Conservation (phyloP, 352 stramenopile species). For the Globisporangium spiculum region DNA sequence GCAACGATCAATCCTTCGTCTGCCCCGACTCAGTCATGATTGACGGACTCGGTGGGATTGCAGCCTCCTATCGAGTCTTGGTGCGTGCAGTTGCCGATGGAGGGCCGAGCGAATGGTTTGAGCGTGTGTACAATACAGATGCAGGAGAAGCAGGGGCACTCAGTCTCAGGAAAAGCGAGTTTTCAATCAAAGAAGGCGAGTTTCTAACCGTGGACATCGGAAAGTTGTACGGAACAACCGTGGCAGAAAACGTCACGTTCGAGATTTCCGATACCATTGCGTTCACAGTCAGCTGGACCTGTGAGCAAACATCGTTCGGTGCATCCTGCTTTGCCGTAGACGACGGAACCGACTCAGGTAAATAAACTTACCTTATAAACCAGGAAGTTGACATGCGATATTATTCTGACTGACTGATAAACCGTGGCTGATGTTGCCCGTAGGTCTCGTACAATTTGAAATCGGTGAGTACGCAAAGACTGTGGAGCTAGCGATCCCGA, state of each 20-base stretch:
- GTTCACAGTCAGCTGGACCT: constrained; percentile 1
- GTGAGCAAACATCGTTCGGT: constrained; percentile 6
- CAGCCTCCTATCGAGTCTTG: constrained; percentile 20
- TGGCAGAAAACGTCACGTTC: constrained; percentile 21
- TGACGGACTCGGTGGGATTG: constrained; percentile 4
- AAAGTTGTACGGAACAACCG: constrained; percentile 26
- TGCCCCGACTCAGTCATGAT: constrained; percentile 27
- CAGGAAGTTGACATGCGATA: neutral
- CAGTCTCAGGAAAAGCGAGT: constrained; percentile 19
- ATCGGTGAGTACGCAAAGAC: constrained; percentile 26
- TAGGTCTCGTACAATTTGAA: constrained; percentile 23
- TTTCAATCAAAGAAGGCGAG: constrained; percentile 18
- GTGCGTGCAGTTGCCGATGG: constrained; percentile 27
- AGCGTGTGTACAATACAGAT: constrained; percentile 25
- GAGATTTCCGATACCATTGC: constrained; percentile 15
- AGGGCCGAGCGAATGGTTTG: constrained; percentile 31
- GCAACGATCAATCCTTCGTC: neutral
- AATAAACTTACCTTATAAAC: neutral
- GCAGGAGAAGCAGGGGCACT: constrained; percentile 13
- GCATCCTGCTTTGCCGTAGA: constrained; percentile 16
- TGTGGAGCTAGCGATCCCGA: constrained; percentile 26
- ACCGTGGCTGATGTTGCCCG: neutral
- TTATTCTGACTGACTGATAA: neutral
- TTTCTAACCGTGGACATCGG: constrained; percentile 20
- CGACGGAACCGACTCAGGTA: constrained; percentile 25